Percentiles rank a stretch among this genome's conserved stretches.
phyloP scores from a whole-genome alignment of 495 filamentous ascomycete species.

The Aspergillus coremiiformis region DNA sequence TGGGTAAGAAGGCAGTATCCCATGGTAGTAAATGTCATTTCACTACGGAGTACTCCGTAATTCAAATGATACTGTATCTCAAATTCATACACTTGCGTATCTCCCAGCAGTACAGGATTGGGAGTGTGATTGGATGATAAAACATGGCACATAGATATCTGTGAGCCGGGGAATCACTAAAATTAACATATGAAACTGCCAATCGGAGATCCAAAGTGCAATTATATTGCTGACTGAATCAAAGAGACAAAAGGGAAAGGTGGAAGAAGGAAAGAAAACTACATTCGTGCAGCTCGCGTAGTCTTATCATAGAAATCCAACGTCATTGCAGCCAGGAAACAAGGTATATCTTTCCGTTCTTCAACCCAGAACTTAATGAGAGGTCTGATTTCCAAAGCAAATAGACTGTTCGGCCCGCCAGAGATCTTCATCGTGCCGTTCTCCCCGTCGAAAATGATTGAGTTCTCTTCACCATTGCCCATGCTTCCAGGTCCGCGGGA shows the following conservation, averaged over 20 bases:
- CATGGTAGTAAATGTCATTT: too few relatives aligned
- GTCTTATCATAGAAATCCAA: constrained; percentile 87
- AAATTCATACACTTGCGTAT: not conserved
- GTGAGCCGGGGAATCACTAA: constrained; percentile 3
- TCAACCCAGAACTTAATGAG: constrained; percentile 91
- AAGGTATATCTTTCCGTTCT: constrained; percentile 82
- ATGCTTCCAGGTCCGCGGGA: constrained; percentile 45
- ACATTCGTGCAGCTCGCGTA: constrained; percentile 46
- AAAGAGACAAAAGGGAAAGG: constrained; percentile 3
- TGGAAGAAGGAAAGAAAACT: constrained; percentile 6
- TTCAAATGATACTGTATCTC: not conserved
- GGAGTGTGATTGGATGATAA: not conserved
- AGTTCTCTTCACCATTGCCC: constrained; percentile 60
- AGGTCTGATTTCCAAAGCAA: constrained; percentile 74
- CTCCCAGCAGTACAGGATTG: not conserved
- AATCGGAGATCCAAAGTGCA: not conserved
- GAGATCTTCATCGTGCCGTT: constrained; percentile 94
- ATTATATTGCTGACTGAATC: not conserved
- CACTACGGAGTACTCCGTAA: not conserved
- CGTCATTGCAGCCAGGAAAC: constrained; percentile 82
- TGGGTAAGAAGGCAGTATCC: not conserved
- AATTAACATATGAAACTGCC: not conserved
- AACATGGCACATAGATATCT: not conserved
- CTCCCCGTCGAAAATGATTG: constrained; percentile 94
- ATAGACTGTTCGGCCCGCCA: constrained; percentile 77